Conservation (phyloP, 2,329 filamentous ascomycete species). For the Neopestalotiopsis sp. region DNA sequence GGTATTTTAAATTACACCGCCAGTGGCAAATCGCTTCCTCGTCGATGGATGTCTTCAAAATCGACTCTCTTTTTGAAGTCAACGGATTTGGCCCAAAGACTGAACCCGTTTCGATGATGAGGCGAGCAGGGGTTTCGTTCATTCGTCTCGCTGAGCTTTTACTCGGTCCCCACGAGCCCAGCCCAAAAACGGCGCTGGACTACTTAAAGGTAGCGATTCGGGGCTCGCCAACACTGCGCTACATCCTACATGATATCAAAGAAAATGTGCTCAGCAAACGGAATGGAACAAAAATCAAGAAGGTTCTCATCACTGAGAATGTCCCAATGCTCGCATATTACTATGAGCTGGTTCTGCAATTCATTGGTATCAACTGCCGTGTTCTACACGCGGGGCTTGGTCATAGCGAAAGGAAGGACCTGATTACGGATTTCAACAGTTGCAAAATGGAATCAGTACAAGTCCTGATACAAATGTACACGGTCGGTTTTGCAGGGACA, state of each 20-base stretch:
- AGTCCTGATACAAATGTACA: slow-evolving; percentile 37
- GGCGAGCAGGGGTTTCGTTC: slow-evolving; percentile 26
- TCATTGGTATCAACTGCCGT: slow-evolving; percentile 34
- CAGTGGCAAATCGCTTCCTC: slow-evolving; percentile 31
- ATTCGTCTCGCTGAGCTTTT: slow-evolving; percentile 29
- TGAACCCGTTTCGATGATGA: slow-evolving; percentile 28
- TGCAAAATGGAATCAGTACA: slow-evolving; percentile 28
- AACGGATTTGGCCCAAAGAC: slow-evolving; percentile 26
- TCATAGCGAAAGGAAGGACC: slow-evolving; percentile 26
- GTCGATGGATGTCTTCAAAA: slow-evolving; percentile 32
- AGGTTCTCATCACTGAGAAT: slow-evolving; percentile 34
- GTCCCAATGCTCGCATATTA: slow-evolving; percentile 35
- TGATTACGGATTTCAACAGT: slow-evolving; percentile 33
- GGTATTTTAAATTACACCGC: slow-evolving; percentile 13
- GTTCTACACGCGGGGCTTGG: slow-evolving; percentile 31
- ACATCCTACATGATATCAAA: slow-evolving; percentile 32
- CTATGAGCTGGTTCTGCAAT: slow-evolving; percentile 35
- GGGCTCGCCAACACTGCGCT: slow-evolving; percentile 33
- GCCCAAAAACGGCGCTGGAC: slow-evolving; percentile 28
- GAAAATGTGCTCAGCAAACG: slow-evolving; percentile 28
- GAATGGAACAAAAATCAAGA: slow-evolving; percentile 28
- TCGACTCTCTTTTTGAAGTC: slow-evolving; percentile 26
- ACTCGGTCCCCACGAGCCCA: slow-evolving; percentile 14
- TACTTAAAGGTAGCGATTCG: slow-evolving; percentile 30
- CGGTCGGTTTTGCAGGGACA: slow-evolving; percentile 34